A percentile compares a stretch with the other conserved stretches of the same genome.
phyloP scores from a whole-genome alignment of 83 land plant genomes.

The Picea abies region DNA sequence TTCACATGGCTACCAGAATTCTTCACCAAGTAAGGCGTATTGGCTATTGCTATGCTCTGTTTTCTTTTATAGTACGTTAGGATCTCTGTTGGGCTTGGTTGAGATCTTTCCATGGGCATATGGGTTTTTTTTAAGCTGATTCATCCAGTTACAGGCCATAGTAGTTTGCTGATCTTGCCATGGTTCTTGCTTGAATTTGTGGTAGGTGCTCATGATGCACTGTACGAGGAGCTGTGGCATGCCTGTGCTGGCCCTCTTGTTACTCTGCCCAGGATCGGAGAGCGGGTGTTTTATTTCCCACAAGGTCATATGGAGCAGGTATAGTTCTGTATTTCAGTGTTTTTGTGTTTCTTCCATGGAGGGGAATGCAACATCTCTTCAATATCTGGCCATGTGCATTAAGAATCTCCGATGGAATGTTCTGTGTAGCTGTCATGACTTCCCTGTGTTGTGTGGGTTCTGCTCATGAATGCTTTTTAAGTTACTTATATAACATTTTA shows the following conservation, averaged over 20 bases:
- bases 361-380: not conserved
- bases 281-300: constrained; percentile 89
- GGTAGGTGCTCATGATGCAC: constrained; percentile 44
- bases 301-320: constrained; percentile 95
- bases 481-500: not conserved
- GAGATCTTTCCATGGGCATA: not conserved
- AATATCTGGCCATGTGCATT: not conserved
- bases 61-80: not conserved
- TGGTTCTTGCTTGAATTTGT: not conserved
- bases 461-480: not conserved
- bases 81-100: not conserved
- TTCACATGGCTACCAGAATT: constrained; percentile 3
- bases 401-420: not conserved
- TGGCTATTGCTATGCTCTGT: not conserved
- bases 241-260: constrained; percentile 95
- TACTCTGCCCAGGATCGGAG: constrained; percentile 70
- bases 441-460: not conserved
- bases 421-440: not conserved
- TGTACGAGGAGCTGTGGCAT: constrained; percentile 87
- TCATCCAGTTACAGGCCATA: not conserved
- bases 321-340: not conserved
- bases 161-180: not conserved
- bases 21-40: not conserved
- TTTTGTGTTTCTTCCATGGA: constrained; percentile 12
- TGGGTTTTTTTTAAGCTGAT: not conserved